Percentiles rank a stretch among this genome's conserved stretches.
Evolutionary conservation across 306 rosid species (phyloP).

Genomic region (Castanospermum australe): DNA sequence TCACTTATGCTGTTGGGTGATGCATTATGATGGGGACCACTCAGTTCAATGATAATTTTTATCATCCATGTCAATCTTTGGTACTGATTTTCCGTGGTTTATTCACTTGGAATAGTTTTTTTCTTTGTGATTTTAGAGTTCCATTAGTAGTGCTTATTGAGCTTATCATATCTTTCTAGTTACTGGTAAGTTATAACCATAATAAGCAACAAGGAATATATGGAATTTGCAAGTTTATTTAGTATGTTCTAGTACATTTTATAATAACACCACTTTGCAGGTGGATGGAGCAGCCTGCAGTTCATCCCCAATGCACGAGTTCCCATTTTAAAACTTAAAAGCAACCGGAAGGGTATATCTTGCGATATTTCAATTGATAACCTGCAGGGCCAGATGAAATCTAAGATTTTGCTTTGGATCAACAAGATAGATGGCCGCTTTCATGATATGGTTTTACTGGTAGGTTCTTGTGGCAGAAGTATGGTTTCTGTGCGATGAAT

Average conservation of each 20-base stretch:
- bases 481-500: conserved; percentile 17
- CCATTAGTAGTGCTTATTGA: conserved; percentile 10
- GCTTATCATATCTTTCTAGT: neutral
- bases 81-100: neutral
- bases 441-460: conserved; percentile 83
- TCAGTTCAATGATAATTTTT: conserved; percentile 1
- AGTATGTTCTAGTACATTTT: conserved; percentile 14
- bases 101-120: conserved; percentile 1
- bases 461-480: conserved; percentile 41
- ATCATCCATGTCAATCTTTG: neutral
- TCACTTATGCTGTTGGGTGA: neutral
- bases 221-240: conserved; percentile 26
- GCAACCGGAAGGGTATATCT: conserved; percentile 54
- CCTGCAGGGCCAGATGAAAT: conserved; percentile 75
- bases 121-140: neutral
- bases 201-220: neutral
- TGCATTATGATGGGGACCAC: neutral
- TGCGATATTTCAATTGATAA: conserved; percentile 93
- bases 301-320: conserved; percentile 69
- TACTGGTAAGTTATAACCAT: conserved; percentile 2
- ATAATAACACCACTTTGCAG: conserved; percentile 47
- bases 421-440: conserved; percentile 72
- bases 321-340: conserved; percentile 73
- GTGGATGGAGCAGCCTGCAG: conserved; percentile 58
- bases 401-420: conserved; percentile 75